These are phyloP conservation scores for Nothomitra cinnamomea DNA, from an alignment of 2,329 filamentous ascomycete genomes.

Conservation along the genomic window DNA sequence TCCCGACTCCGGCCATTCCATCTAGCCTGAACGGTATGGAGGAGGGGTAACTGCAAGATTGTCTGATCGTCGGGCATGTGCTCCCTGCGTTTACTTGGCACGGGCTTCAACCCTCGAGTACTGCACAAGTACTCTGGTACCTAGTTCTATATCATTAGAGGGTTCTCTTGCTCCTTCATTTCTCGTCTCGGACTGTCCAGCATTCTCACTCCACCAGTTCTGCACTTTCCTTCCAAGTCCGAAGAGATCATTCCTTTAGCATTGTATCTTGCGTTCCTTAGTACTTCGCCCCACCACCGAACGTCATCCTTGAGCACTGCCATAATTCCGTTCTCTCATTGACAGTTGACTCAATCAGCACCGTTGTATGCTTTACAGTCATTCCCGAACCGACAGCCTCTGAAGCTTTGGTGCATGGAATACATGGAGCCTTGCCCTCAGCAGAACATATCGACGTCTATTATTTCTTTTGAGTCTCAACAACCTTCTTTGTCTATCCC, in stretches of 20 bases:
- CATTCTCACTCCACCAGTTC: neutral
- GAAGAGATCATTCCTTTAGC: slow-evolving; percentile 4
- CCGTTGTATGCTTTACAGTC: neutral
- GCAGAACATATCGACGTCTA: neutral
- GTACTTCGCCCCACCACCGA: neutral
- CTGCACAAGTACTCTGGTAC: neutral
- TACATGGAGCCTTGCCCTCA: neutral
- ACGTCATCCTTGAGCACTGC: neutral
- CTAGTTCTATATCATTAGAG: neutral
- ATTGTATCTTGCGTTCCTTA: slow-evolving; percentile 2
- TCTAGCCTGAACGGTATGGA: neutral
- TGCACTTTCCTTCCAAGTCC: neutral
- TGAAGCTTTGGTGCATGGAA: neutral
- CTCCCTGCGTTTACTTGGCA: slow-evolving; percentile 3
- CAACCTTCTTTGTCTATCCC: neutral
- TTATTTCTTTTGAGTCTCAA: neutral
- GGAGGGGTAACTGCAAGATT: neutral
- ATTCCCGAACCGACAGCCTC: neutral
- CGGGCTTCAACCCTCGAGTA: neutral
- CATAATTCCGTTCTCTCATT: neutral
- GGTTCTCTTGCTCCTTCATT: slow-evolving; percentile 2
- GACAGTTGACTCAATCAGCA: neutral
- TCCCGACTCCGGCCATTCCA: neutral
- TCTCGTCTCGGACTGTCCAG: neutral
- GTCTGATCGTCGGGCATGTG: neutral